These are phyloP conservation scores for Larix kaempferi DNA, from an alignment of 75 land plant genomes.

Conservation along the genomic window DNA sequence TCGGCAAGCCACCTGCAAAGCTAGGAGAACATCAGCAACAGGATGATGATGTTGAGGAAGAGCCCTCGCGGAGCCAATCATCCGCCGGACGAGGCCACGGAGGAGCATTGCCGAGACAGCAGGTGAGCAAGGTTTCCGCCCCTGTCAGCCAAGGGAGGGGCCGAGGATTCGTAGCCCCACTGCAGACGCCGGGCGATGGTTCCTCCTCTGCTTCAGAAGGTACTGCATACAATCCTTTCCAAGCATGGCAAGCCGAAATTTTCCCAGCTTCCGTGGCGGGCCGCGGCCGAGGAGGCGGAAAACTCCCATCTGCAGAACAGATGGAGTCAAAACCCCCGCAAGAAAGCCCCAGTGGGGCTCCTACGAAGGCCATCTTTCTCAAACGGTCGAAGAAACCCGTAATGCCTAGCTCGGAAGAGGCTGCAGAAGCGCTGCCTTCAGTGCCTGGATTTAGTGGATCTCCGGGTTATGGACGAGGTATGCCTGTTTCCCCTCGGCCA, in stretches of 20 bases:
- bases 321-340: background rate
- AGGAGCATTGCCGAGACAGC: background rate
- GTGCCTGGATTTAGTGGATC: background rate
- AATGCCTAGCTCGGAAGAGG: background rate
- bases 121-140: background rate
- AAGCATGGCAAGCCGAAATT: background rate
- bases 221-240: background rate
- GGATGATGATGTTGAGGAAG: background rate
- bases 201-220: background rate
- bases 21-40: background rate
- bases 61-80: background rate
- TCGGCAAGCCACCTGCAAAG: constrained; percentile 7
- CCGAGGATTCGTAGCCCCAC: background rate
- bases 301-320: background rate
- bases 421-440: background rate
- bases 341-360: background rate
- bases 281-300: constrained; percentile 2
- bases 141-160: background rate
- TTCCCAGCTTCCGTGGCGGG: background rate
- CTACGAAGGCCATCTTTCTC: background rate
- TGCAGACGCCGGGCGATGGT: background rate
- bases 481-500: background rate
- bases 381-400: background rate
- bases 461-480: constrained; percentile 28
- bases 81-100: background rate